Percentiles rank a stretch among this genome's conserved stretches.
Conservation (phyloP, 2,329 filamentous ascomycete genomes). For the Pyrenochaeta sp. region DNA sequence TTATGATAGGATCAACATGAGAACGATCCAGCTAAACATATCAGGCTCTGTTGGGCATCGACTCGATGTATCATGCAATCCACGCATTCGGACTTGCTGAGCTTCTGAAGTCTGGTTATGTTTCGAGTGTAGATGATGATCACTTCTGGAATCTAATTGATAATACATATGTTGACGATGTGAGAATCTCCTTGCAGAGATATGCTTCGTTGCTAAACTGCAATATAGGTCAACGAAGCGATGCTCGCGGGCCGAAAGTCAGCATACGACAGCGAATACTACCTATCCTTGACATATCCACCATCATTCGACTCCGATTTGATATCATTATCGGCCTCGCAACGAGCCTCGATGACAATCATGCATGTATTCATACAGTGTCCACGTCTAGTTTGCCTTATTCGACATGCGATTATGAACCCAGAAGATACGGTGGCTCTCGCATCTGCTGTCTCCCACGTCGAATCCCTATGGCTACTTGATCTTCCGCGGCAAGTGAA, state of each 20-base stretch:
- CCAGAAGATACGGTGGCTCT: constrained; percentile 24
- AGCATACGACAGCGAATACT: constrained; percentile 38
- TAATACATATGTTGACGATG: constrained; percentile 44
- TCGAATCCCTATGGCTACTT: constrained; percentile 30
- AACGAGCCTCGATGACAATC: constrained; percentile 31
- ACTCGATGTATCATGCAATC: constrained; percentile 36
- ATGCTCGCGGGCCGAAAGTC: constrained; percentile 35
- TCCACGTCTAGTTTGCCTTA: constrained; percentile 31
- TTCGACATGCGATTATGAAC: constrained; percentile 26
- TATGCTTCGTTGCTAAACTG: constrained; percentile 7
- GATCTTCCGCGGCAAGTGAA: constrained; percentile 23
- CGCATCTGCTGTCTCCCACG: constrained; percentile 28
- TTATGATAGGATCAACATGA: not conserved
- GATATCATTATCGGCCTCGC: constrained; percentile 15
- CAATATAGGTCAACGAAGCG: constrained; percentile 36
- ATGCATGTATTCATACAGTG: constrained; percentile 42
- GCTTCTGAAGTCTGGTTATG: constrained; percentile 30
- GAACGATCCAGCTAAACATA: constrained; percentile 7
- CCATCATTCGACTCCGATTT: constrained; percentile 8
- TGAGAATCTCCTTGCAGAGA: constrained; percentile 12
- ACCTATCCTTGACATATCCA: constrained; percentile 34
- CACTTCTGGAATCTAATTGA: constrained; percentile 42
- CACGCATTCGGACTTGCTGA: constrained; percentile 37
- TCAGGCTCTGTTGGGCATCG: constrained; percentile 33
- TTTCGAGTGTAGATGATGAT: constrained; percentile 31